Evolutionary conservation across 352 stramenopile genomes (phyloP).

Genomic region (Peronospora destructor): DNA sequence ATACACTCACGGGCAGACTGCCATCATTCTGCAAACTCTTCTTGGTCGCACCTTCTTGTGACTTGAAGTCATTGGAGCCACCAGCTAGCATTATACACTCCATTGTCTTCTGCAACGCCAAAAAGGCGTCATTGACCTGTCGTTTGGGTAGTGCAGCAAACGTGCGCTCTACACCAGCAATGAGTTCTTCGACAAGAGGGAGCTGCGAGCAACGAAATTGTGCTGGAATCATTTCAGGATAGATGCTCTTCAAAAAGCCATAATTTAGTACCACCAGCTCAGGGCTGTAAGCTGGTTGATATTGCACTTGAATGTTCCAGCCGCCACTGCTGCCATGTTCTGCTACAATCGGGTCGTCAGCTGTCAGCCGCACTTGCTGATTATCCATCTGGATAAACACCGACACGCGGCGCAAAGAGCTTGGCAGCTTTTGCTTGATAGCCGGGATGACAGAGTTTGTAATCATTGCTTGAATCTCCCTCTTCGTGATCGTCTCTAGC

Average conservation of each 20-base stretch:
- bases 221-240: conserved; percentile 9
- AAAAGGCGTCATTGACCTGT: conserved; percentile 23
- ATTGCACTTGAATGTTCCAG: conserved; percentile 36
- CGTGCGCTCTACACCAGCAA: conserved; percentile 20
- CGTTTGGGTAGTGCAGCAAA: conserved; percentile 19
- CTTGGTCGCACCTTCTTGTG: conserved; percentile 24
- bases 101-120: conserved; percentile 37
- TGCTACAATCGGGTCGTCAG: conserved; percentile 29
- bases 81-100: conserved; percentile 31
- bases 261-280: conserved; percentile 35
- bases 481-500: conserved; percentile 26
- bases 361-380: conserved; percentile 31
- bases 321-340: conserved; percentile 23
- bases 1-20: conserved; percentile 32
- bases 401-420: conserved; percentile 8
- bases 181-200: conserved; percentile 20
- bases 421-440: conserved; percentile 33
- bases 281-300: conserved; percentile 34
- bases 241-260: conserved; percentile 29
- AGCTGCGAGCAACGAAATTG: conserved; percentile 10
- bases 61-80: conserved; percentile 31
- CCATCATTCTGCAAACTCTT: conserved; percentile 30
- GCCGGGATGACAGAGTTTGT: conserved; percentile 29
- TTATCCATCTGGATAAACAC: conserved; percentile 37
- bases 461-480: conserved; percentile 34